phyloP scores from a whole-genome alignment of 345 rosid genomes.

The Anastatica hierochuntica region DNA sequence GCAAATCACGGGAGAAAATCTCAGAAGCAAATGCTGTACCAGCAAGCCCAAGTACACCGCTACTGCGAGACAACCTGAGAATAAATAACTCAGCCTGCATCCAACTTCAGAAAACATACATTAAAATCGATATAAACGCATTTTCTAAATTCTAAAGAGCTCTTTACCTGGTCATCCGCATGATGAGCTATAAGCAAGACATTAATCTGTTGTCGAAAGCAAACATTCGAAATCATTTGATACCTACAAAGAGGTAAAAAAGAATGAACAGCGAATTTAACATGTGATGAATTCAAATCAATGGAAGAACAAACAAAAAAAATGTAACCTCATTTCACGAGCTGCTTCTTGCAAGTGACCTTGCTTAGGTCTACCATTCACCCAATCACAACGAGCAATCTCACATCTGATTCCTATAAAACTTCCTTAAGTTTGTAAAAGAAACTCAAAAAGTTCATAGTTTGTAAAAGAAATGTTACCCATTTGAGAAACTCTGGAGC shows the following conservation, averaged over 20 bases:
- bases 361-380: slow-evolving; percentile 62
- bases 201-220: slow-evolving; percentile 41
- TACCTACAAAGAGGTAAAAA: slow-evolving; percentile 34
- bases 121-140: neutral
- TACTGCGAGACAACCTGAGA: slow-evolving; percentile 80
- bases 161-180: slow-evolving; percentile 75
- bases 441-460: neutral
- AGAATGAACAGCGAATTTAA: neutral
- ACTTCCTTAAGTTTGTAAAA: neutral
- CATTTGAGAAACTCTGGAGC: slow-evolving; percentile 56
- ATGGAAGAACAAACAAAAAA: neutral
- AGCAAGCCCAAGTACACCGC: slow-evolving; percentile 94
- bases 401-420: slow-evolving; percentile 83
- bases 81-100: slow-evolving; percentile 86
- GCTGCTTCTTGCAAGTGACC: slow-evolving; percentile 93
- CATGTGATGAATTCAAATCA: neutral
- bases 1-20: slow-evolving; percentile 33
- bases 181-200: slow-evolving; percentile 91
- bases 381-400: slow-evolving; percentile 71
- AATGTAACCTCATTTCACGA: slow-evolving; percentile 63
- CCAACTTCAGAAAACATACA: slow-evolving; percentile 18
- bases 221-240: slow-evolving; percentile 51
- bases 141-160: slow-evolving; percentile 1
- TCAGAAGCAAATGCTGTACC: slow-evolving; percentile 78
- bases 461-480: slow-evolving; percentile 35